Evolutionary conservation across 371 early-diverging fungal species (phyloP).

Genomic region (Rhizopus microsporus): DNA sequence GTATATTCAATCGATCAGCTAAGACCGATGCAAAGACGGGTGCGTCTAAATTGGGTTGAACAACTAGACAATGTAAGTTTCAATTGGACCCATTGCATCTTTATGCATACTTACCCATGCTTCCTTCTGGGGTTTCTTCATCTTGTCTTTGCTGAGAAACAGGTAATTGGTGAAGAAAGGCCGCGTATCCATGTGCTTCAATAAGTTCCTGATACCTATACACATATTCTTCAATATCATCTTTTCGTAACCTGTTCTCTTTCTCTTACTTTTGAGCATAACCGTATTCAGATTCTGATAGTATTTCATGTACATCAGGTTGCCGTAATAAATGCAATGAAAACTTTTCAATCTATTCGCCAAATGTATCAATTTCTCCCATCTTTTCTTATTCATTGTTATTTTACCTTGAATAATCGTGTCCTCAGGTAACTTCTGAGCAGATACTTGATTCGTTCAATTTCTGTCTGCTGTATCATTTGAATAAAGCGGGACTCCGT

Average conservation of each 20-base stretch:
- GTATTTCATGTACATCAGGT: constrained; percentile 25
- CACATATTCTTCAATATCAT: neutral
- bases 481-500: constrained; percentile 46
- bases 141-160: constrained; percentile 60
- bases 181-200: constrained; percentile 49
- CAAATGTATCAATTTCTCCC: neutral
- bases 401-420: constrained; percentile 62
- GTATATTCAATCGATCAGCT: constrained; percentile 54
- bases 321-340: constrained; percentile 43
- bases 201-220: constrained; percentile 41
- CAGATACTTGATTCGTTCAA: constrained; percentile 81
- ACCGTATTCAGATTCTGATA: constrained; percentile 50
- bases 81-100: neutral
- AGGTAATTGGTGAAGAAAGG: constrained; percentile 57
- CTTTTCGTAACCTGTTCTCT: neutral
- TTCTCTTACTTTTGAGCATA: constrained; percentile 52
- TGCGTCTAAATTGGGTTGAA: constrained; percentile 65
- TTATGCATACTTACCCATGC: constrained; percentile 30
- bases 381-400: neutral
- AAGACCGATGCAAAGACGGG: constrained; percentile 74
- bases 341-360: constrained; percentile 52
- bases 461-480: constrained; percentile 77
- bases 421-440: constrained; percentile 74
- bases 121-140: constrained; percentile 33
- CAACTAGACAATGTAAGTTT: constrained; percentile 41